Evolutionary conservation across 805 yeast species (phyloP), one percentile per base, ranked within the genome.

Genomic region (Spathaspora passalidarum): DNA sequence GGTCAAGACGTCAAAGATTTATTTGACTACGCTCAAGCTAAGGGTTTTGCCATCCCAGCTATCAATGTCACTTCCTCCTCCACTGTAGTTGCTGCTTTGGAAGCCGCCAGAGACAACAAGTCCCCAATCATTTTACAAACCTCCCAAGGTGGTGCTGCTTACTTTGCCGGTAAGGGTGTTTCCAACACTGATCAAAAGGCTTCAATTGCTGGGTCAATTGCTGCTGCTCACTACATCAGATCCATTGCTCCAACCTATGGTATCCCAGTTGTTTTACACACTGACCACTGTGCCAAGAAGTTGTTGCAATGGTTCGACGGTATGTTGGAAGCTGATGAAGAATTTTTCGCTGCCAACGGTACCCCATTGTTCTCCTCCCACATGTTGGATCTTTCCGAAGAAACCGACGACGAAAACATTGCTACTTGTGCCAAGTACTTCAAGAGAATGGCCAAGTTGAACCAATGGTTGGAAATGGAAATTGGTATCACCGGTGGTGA

Each of bases 401-500:
- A 94, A 80, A 59, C 87, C 54, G 97, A 94, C 72, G 96, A 89
- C 56, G 95, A 87, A 78, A 94, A 94, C 87, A 92, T 94, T 62
- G 84, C 82, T 54, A 86, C 88, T 56, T 91, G 97, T 81, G 96
- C 75, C 73, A 85, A 88, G 77, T 94, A 94, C 84, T 92, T 94
- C 78, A 79, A 79, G 72, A 88, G 96, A 77, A 89, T 88, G 84
- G 76, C 95, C 71, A 89, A 87, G 78, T 79, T 92, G 82, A 79
- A 82, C 77, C 98, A 92, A 80, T 94, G 94, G 94, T 83, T 94
- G 69, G 99, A 94, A 82, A 94, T 94, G 99, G 99, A 94, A 81
- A 94, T 94, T 69, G 99, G 99, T 84, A 94, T 94, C 84, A 94
- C 99, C 71, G 99, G 99, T 78, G 99, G 99, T 85, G 99, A 94